Conservation (phyloP, 805 yeast genomes). For the Candida stauntonica region DNA sequence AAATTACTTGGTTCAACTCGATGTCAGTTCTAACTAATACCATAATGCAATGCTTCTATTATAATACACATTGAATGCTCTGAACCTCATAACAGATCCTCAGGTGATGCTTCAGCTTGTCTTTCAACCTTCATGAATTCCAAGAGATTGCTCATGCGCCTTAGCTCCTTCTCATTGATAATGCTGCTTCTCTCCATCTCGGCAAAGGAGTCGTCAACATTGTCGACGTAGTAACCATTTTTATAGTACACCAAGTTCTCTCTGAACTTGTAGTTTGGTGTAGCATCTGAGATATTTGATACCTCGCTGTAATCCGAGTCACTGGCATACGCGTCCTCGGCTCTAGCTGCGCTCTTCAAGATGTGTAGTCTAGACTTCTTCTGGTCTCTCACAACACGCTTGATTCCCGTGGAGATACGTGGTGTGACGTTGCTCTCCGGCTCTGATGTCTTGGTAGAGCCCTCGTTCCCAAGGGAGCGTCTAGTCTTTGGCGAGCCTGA, state of each 20-base stretch:
- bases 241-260: slow-evolving; percentile 24
- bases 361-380: slow-evolving; percentile 23
- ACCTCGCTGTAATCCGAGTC: slow-evolving; percentile 27
- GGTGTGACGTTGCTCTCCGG: slow-evolving; percentile 16
- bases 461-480: neutral
- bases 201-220: slow-evolving; percentile 21
- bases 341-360: slow-evolving; percentile 10
- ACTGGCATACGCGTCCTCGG: slow-evolving; percentile 13
- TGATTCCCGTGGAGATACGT: slow-evolving; percentile 24
- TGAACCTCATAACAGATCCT: neutral
- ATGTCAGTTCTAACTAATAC: no score
- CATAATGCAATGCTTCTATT: no score
- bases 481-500: slow-evolving; percentile 22
- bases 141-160: slow-evolving; percentile 18
- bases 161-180: slow-evolving; percentile 20
- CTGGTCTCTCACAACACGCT: slow-evolving; percentile 24
- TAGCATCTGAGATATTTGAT: slow-evolving; percentile 23
- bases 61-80: no score
- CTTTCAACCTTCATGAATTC: slow-evolving; percentile 25
- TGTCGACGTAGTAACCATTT: slow-evolving; percentile 25
- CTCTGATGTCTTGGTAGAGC: neutral
- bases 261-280: slow-evolving; percentile 25
- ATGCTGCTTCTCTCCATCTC: slow-evolving; percentile 21
- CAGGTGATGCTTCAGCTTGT: slow-evolving; percentile 5
- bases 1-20: no score